Conservation (phyloP, 1,139 yeast species). For the Yamadazyma diospyri region DNA sequence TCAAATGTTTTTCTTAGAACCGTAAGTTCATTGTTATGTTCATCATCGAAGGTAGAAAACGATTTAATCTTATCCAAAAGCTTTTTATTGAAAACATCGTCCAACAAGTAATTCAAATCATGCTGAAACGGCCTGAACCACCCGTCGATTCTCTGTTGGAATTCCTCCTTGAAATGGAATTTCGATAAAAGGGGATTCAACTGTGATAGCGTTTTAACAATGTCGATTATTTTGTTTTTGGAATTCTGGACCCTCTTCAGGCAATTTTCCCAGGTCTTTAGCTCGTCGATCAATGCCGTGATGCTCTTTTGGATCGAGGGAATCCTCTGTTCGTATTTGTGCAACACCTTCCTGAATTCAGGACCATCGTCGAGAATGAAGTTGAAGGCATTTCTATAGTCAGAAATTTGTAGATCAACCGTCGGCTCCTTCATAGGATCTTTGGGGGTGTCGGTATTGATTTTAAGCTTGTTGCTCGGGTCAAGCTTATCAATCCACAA, state of each 20-base stretch:
- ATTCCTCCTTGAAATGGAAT: conserved; percentile 22
- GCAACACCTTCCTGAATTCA: conserved; percentile 57
- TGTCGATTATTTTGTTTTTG: conserved; percentile 24
- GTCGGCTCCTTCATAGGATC: not conserved
- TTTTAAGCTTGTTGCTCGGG: not conserved
- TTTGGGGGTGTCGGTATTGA: not conserved
- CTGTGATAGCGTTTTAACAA: conserved; percentile 19
- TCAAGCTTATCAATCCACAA: conserved; percentile 26
- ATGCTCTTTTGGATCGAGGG: conserved; percentile 45
- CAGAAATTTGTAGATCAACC: conserved; percentile 13
- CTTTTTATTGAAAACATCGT: conserved; percentile 30
- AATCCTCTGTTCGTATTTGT: conserved; percentile 51
- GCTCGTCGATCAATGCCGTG: conserved; percentile 30
- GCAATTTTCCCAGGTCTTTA: conserved; percentile 26
- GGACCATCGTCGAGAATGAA: conserved; percentile 68
- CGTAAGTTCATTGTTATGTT: conserved; percentile 17
- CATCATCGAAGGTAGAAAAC: conserved; percentile 12
- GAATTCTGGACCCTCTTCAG: conserved; percentile 18
- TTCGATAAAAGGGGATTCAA: conserved; percentile 22
- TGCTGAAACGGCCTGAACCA: conserved; percentile 34
- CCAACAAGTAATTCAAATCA: conserved; percentile 28
- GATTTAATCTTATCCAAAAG: conserved; percentile 24
- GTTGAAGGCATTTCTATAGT: conserved; percentile 28
- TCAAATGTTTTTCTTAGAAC: conserved; percentile 56
- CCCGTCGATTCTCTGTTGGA: conserved; percentile 16